Conservation (phyloP, 495 filamentous ascomycete genomes). For the Letharia lupina region DNA sequence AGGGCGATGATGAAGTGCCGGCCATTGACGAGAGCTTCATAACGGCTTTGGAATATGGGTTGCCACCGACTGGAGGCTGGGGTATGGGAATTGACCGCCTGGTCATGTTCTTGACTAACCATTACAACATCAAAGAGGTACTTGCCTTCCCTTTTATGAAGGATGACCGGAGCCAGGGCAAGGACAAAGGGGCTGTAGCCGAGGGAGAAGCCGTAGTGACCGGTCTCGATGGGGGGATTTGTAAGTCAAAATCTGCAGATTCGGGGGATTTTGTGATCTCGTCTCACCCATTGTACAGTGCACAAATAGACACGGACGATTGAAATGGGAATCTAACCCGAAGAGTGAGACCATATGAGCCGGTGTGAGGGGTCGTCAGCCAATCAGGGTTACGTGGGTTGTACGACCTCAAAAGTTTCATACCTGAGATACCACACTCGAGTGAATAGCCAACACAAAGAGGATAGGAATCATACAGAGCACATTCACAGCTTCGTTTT, state of each 20-base stretch:
- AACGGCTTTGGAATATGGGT: conserved; percentile 70
- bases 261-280: conserved; percentile 14
- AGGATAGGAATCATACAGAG: not conserved
- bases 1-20: conserved; percentile 96
- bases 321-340: not conserved
- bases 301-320: conserved; percentile 26
- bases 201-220: conserved; percentile 59
- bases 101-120: conserved; percentile 95
- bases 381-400: not conserved
- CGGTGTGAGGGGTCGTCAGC: not conserved
- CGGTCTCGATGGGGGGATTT: conserved; percentile 57
- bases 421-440: not conserved
- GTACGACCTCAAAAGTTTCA: not conserved
- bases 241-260: conserved; percentile 38
- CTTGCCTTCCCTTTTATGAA: conserved; percentile 87
- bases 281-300: conserved; percentile 22
- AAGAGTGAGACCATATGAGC: not conserved
- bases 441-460: not conserved
- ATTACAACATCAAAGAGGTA: conserved; percentile 94
- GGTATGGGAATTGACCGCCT: conserved; percentile 95
- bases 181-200: conserved; percentile 50
- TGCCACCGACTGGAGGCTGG: conserved; percentile 93
- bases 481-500: not conserved
- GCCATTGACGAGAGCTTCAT: conserved; percentile 92
- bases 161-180: conserved; percentile 48